phyloP scores from a whole-genome alignment of 1,284 basidiomycete species.

The Boletus subluridellus region DNA sequence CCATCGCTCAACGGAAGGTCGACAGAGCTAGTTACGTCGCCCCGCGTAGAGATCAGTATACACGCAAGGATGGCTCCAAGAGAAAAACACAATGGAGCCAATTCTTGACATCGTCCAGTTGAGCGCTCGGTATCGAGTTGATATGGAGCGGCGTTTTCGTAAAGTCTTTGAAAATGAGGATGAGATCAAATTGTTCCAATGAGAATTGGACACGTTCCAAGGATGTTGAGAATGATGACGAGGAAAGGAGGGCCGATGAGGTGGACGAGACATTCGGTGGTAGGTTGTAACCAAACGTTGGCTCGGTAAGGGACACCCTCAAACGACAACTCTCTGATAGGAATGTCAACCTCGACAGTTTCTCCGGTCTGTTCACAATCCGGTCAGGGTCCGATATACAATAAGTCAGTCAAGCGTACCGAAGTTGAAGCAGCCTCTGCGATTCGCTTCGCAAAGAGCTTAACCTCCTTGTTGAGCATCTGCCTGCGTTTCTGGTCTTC shows the following conservation, averaged over 20 bases:
- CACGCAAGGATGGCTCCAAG: too few relatives aligned
- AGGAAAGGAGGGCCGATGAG: constrained; percentile 38
- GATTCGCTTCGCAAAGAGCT: constrained; percentile 89
- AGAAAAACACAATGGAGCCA: too few relatives aligned
- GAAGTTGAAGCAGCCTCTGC: constrained; percentile 81
- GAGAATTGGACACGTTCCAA: constrained; percentile 75
- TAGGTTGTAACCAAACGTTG: constrained; percentile 60
- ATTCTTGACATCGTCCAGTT: too few relatives aligned
- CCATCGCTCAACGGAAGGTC: too few relatives aligned
- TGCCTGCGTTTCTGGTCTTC: constrained; percentile 89
- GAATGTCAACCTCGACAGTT: too few relatives aligned
- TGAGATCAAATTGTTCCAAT: too few relatives aligned
- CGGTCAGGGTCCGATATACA: constrained; percentile 5
- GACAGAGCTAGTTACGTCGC: too few relatives aligned
- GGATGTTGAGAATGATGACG: constrained; percentile 90
- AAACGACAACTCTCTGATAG: constrained; percentile 92
- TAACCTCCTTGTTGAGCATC: constrained; percentile 93
- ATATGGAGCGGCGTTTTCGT: too few relatives aligned
- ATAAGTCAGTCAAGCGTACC: constrained; percentile 40
- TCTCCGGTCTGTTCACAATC: constrained; percentile 6
- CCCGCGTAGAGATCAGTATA: too few relatives aligned
- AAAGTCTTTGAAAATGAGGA: too few relatives aligned
- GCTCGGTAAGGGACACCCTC: constrained; percentile 96
- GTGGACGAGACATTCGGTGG: too few relatives aligned
- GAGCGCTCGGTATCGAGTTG: too few relatives aligned